phyloP scores from a whole-genome alignment of 208 protist genomes.

The Leishmania gerbilli region DNA sequence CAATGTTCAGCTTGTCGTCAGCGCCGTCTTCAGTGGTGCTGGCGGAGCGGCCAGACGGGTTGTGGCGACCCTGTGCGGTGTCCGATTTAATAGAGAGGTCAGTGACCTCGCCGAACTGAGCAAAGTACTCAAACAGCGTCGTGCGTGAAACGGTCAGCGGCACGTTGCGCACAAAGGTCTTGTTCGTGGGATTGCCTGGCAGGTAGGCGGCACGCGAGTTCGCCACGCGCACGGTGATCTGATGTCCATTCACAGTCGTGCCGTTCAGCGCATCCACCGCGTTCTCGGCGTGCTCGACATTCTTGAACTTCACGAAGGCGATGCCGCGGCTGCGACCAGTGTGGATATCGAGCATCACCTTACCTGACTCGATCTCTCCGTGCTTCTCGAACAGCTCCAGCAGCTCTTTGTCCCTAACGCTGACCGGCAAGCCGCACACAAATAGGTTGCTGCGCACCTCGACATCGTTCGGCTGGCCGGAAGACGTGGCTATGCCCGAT shows the following conservation, averaged over 20 bases:
- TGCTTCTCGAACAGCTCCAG: slow-evolving; percentile 45
- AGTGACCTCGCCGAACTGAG: slow-evolving; percentile 60
- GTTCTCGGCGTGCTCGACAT: slow-evolving; percentile 39
- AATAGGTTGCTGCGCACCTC: slow-evolving; percentile 78
- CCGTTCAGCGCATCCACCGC: slow-evolving; percentile 56
- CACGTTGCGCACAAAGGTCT: slow-evolving; percentile 76
- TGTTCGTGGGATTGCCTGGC: slow-evolving; percentile 71
- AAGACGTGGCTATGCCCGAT: background rate
- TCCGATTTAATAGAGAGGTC: slow-evolving; percentile 77
- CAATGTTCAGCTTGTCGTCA: slow-evolving; percentile 58
- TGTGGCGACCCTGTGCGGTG: slow-evolving; percentile 41
- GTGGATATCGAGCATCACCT: slow-evolving; percentile 87
- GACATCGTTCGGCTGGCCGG: slow-evolving; percentile 28
- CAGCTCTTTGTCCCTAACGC: slow-evolving; percentile 51
- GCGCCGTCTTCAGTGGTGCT: slow-evolving; percentile 6
- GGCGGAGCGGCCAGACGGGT: background rate
- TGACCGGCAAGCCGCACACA: slow-evolving; percentile 54
- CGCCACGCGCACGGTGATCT: slow-evolving; percentile 60
- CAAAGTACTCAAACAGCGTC: slow-evolving; percentile 53
- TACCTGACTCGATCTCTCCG: slow-evolving; percentile 68
- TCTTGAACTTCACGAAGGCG: slow-evolving; percentile 76
- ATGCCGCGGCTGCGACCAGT: slow-evolving; percentile 71
- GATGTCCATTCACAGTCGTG: slow-evolving; percentile 29
- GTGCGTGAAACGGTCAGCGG: slow-evolving; percentile 46
- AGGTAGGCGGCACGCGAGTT: slow-evolving; percentile 71